These are phyloP conservation scores for Phialemoniopsis sp. DNA, from an alignment of 2,329 filamentous ascomycete genomes.

Conservation along the genomic window DNA sequence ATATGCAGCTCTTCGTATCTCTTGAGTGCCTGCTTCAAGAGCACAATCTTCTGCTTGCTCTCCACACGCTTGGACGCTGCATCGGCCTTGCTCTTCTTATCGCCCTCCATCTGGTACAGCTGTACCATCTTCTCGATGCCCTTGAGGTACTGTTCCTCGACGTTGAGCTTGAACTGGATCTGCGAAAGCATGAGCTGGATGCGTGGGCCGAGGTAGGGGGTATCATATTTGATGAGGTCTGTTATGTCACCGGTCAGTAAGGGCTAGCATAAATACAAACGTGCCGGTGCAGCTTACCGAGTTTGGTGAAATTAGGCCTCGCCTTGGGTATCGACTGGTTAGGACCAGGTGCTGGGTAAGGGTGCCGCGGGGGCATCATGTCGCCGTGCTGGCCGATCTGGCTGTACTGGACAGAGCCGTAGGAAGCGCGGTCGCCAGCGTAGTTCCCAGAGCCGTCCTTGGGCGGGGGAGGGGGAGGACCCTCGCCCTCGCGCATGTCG, in stretches of 20 bases:
- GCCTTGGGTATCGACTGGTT: constrained; percentile 65
- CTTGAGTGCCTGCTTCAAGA: constrained; percentile 92
- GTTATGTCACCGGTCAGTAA: not conserved
- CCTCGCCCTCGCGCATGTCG: constrained; percentile 38
- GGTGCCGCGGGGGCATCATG: constrained; percentile 76
- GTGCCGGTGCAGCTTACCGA: constrained; percentile 58
- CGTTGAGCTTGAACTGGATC: constrained; percentile 96
- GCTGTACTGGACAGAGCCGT: constrained; percentile 53
- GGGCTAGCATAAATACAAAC: not conserved
- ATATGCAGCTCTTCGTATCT: constrained; percentile 97
- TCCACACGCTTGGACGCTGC: constrained; percentile 86
- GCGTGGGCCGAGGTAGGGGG: constrained; percentile 87
- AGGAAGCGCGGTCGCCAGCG: constrained; percentile 54
- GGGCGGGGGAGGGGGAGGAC: constrained; percentile 63
- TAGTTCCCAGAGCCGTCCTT: constrained; percentile 55
- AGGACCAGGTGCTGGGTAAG: constrained; percentile 71
- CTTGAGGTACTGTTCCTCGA: constrained; percentile 98
- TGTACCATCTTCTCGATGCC: constrained; percentile 99
- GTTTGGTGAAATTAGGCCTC: constrained; percentile 89
- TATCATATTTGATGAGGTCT: constrained; percentile 99
- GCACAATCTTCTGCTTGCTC: constrained; percentile 95
- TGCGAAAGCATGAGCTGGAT: constrained; percentile 99
- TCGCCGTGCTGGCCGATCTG: constrained; percentile 63
- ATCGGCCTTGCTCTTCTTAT: constrained; percentile 91
- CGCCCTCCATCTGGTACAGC: constrained; percentile 94